A percentile compares a stretch with the other conserved stretches of the same genome.
phyloP scores from a whole-genome alignment of 257 asterid genomes.

The Nicotiana attenuata region DNA sequence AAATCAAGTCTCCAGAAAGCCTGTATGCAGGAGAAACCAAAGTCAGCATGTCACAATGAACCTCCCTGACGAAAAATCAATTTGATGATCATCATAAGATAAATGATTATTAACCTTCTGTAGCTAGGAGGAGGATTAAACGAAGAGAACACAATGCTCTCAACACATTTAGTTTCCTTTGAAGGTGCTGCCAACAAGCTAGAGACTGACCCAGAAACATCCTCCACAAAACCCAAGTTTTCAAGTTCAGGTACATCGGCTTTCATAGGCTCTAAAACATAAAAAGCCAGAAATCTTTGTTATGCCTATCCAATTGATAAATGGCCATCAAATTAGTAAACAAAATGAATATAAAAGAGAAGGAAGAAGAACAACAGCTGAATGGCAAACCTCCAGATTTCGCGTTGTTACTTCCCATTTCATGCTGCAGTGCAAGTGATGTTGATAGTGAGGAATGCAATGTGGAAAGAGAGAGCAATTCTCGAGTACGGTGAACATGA shows the following conservation, averaged over 20 bases:
- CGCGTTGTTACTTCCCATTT: constrained; percentile 38
- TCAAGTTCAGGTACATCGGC: constrained; percentile 77
- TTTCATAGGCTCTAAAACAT: constrained; percentile 56
- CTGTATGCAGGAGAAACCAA: constrained; percentile 40
- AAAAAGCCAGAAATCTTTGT: constrained; percentile 21
- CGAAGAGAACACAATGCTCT: constrained; percentile 82
- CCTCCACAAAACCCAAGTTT: constrained; percentile 66
- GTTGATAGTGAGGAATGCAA: constrained; percentile 86
- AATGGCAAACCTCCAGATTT: constrained; percentile 54
- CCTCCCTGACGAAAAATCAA: constrained; percentile 8
- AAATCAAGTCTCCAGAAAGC: constrained; percentile 92
- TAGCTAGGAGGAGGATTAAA: constrained; percentile 95
- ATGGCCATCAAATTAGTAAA: background rate
- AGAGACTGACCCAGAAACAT: constrained; percentile 58
- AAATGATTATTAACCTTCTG: constrained; percentile 59
- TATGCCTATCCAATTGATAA: background rate
- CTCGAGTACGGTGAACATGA: constrained; percentile 84
- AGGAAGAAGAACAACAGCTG: background rate
- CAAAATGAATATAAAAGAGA: background rate
- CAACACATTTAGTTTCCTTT: constrained; percentile 74
- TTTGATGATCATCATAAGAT: background rate
- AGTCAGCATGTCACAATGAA: constrained; percentile 19
- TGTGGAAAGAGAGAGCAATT: constrained; percentile 74
- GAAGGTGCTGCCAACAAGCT: constrained; percentile 60
- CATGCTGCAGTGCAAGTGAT: constrained; percentile 75